phyloP scores from a whole-genome alignment of 1,139 yeast genomes.

The Debaryomycetaceae sp. region DNA sequence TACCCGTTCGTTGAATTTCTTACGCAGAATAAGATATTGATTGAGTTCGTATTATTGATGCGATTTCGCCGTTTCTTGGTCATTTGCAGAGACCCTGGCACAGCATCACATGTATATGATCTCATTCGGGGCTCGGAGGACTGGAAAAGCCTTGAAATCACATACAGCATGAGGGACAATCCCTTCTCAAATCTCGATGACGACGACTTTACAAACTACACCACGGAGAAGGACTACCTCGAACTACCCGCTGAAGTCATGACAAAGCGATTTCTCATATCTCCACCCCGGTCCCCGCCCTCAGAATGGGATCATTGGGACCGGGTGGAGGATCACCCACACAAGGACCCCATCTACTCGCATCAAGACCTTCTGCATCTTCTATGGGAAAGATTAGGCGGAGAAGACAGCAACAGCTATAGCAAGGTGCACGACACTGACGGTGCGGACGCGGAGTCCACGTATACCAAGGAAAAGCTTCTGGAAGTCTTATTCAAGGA shows the following conservation, averaged over 20 bases:
- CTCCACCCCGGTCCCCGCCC: conserved; percentile 49
- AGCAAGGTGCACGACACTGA: conserved; percentile 15
- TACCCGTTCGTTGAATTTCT: conserved; percentile 21
- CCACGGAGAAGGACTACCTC: conserved; percentile 24
- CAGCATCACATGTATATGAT: conserved; percentile 19
- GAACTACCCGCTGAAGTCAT: conserved; percentile 43
- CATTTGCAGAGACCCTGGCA: conserved; percentile 24
- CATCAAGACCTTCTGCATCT: conserved; percentile 41
- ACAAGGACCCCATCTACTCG: conserved; percentile 31
- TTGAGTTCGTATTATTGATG: conserved; percentile 35
- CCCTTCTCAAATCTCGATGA: conserved; percentile 11
- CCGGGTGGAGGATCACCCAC: conserved; percentile 43
- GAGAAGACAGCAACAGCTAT: conserved; percentile 34
- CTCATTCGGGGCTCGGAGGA: conserved; percentile 12
- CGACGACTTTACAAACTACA: conserved; percentile 7
- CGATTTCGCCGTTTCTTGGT: conserved; percentile 35
- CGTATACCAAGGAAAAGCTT: conserved; percentile 13
- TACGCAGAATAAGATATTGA: conserved; percentile 19
- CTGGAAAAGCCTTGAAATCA: conserved; percentile 18
- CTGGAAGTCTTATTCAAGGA: conserved; percentile 40
- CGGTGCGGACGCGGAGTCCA: conserved; percentile 9
- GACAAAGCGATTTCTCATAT: conserved; percentile 39
- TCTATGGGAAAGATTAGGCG: conserved; percentile 46
- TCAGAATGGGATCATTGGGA: conserved; percentile 48
- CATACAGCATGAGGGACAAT: conserved; percentile 37